Percentiles rank a stretch among this genome's conserved stretches.
Evolutionary conservation across 768 basidiomycete species (phyloP).

Genomic region (Termitomyces sp.): DNA sequence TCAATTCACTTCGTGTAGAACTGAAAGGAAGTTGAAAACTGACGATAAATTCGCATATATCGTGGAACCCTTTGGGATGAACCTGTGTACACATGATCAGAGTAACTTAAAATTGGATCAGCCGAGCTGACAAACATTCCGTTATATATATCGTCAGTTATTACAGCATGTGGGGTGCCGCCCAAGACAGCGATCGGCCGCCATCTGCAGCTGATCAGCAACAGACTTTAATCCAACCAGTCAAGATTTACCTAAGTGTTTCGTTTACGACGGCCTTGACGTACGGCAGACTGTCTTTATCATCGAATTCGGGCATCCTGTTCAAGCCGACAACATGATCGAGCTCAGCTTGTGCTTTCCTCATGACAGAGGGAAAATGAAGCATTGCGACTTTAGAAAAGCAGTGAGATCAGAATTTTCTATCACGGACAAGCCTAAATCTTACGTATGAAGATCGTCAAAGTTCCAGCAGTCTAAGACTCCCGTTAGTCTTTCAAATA

Average conservation of each 20-base stretch:
- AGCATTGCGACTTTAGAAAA: slow-evolving; percentile 11
- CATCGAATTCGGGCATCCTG: slow-evolving; percentile 12
- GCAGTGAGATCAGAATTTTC: not conserved
- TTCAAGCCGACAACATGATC: slow-evolving; percentile 9
- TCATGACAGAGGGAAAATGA: slow-evolving; percentile 19
- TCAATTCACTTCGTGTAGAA: not conserved
- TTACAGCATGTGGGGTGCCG: slow-evolving; percentile 12
- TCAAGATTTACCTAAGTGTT: slow-evolving; percentile 10
- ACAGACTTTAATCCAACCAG: not conserved
- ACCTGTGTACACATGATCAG: slow-evolving; percentile 1
- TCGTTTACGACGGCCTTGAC: slow-evolving; percentile 14
- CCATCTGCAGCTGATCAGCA: slow-evolving; percentile 8
- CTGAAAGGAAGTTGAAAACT: not conserved
- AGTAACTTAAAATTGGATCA: not conserved
- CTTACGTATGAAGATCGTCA: slow-evolving; percentile 9
- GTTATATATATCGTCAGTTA: slow-evolving; percentile 11
- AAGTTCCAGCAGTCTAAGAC: not conserved
- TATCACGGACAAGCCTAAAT: not conserved
- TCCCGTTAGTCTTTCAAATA: not conserved
- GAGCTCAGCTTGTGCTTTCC: slow-evolving; percentile 15
- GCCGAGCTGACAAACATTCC: slow-evolving; percentile 2
- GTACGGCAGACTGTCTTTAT: slow-evolving; percentile 13
- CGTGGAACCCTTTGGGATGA: slow-evolving; percentile 12
- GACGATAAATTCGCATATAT: slow-evolving; percentile 9
- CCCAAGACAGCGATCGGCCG: slow-evolving; percentile 12